Percentiles rank a stretch among this genome's conserved stretches.
Evolutionary conservation across 164 flowering plant genomes (phyloP).

Genomic region (Piper longum): DNA sequence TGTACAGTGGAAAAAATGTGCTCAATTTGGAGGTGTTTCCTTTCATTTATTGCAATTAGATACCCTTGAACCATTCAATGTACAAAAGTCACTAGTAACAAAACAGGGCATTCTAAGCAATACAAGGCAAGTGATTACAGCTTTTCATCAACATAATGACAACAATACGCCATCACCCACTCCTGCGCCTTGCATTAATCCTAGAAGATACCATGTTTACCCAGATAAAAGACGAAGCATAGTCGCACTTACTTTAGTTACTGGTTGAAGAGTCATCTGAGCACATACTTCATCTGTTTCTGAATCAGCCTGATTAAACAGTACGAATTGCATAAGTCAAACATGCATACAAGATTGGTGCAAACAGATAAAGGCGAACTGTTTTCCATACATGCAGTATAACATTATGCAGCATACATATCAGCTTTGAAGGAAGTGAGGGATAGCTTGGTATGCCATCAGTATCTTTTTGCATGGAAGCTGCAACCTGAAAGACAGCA

Average conservation of each 20-base stretch:
- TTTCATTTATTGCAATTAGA: neutral
- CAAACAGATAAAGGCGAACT: neutral
- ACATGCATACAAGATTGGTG: neutral
- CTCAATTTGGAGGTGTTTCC: no score
- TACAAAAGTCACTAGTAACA: neutral
- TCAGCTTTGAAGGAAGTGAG: conserved; percentile 84
- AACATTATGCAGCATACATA: conserved; percentile 86
- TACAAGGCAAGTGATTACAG: no score
- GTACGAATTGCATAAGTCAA: conserved; percentile 2
- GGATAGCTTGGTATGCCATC: conserved; percentile 88
- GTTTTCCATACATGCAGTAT: conserved; percentile 70
- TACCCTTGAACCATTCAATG: neutral
- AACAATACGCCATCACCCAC: neutral
- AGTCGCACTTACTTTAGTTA: conserved; percentile 46
- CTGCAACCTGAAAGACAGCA: conserved; percentile 62
- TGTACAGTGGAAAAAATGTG: no score
- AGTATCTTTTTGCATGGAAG: conserved; percentile 88
- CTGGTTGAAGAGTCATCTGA: conserved; percentile 97
- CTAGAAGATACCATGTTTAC: neutral
- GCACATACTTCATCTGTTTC: conserved; percentile 98
- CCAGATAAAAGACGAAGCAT: neutral
- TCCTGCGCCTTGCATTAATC: neutral
- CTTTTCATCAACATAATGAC: neutral
- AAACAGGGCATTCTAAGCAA: no score
- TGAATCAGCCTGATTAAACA: conserved; percentile 58